Conservation (phyloP, 805 yeast species). For the Cyberlindnera mrakii region DNA sequence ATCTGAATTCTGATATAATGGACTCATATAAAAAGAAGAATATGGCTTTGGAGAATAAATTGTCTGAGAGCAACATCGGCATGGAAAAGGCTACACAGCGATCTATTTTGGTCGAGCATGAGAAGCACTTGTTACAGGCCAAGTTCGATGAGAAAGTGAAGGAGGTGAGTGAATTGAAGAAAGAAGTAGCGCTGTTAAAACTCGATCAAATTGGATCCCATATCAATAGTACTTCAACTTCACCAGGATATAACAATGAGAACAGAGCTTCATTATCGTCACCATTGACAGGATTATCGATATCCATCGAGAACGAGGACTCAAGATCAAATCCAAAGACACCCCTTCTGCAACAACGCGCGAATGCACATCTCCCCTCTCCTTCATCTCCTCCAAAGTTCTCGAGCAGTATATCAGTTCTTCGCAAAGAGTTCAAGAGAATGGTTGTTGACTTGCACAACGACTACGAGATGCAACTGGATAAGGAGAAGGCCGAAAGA, state of each 20-base stretch:
- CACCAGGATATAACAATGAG: conserved; percentile 12
- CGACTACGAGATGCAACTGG: conserved; percentile 52
- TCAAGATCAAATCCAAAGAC: conserved; percentile 15
- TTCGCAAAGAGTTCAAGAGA: conserved; percentile 65
- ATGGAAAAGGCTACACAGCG: conserved; percentile 32
- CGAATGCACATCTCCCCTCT: not conserved
- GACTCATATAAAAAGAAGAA: conserved; percentile 49
- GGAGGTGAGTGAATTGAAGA: conserved; percentile 38
- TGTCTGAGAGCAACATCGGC: conserved; percentile 33
- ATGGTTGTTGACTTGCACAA: conserved; percentile 56
- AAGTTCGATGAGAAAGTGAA: conserved; percentile 29
- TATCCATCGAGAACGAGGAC: conserved; percentile 12
- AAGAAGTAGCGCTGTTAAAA: conserved; percentile 36
- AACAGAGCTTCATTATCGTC: conserved; percentile 16
- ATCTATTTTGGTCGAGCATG: conserved; percentile 30
- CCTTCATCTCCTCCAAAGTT: conserved; percentile 13
- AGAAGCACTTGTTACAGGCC: conserved; percentile 27
- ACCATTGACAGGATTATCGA: conserved; percentile 20
- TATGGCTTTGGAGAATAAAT: conserved; percentile 43
- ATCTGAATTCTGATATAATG: conserved; percentile 45
- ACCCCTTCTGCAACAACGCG: conserved; percentile 15
- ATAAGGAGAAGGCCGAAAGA: conserved; percentile 48
- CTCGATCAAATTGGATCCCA: conserved; percentile 19
- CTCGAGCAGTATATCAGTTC: conserved; percentile 42
- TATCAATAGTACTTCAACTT: not conserved